Conservation (phyloP, 2,329 filamentous ascomycete species). For the Epichloe gansuensis region DNA sequence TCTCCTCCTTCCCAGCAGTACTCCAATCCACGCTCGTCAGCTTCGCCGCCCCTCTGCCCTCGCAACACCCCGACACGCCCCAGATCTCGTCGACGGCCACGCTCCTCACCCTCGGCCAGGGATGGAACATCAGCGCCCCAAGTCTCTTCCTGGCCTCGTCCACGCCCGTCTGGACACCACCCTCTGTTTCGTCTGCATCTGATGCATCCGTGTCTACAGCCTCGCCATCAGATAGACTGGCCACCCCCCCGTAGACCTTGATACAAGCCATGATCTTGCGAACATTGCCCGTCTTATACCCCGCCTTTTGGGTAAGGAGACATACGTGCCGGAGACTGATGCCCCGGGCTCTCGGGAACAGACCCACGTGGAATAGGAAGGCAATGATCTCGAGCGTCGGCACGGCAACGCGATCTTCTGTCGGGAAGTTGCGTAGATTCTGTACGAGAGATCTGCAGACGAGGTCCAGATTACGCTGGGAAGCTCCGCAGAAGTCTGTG, state of each 20-base stretch:
- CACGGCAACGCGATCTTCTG: slow-evolving; percentile 57
- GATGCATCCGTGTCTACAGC: slow-evolving; percentile 2
- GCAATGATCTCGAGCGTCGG: slow-evolving; percentile 65
- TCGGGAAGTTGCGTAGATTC: slow-evolving; percentile 40
- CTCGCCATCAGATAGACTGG: slow-evolving; percentile 28
- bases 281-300: slow-evolving; percentile 73
- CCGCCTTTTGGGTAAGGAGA: slow-evolving; percentile 58
- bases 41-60: slow-evolving; percentile 15
- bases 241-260: slow-evolving; percentile 63
- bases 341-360: slow-evolving; percentile 28
- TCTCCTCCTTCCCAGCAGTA: slow-evolving; percentile 33
- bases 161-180: slow-evolving; percentile 20
- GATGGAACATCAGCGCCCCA: slow-evolving; percentile 61
- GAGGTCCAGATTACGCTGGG: slow-evolving; percentile 25
- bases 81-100: slow-evolving; percentile 49
- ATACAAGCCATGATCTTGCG: slow-evolving; percentile 70
- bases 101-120: slow-evolving; percentile 61
- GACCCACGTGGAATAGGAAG: slow-evolving; percentile 57
- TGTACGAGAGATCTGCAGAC: slow-evolving; percentile 38
- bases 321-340: slow-evolving; percentile 47
- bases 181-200: neutral
- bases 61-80: slow-evolving; percentile 25
- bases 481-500: slow-evolving; percentile 36
- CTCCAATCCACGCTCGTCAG: slow-evolving; percentile 46
- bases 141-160: slow-evolving; percentile 53